A percentile compares a stretch with the other conserved stretches of the same genome.
phyloP scores from a whole-genome alignment of 1,284 basidiomycete species.

The Moesziomyces aphidis region DNA sequence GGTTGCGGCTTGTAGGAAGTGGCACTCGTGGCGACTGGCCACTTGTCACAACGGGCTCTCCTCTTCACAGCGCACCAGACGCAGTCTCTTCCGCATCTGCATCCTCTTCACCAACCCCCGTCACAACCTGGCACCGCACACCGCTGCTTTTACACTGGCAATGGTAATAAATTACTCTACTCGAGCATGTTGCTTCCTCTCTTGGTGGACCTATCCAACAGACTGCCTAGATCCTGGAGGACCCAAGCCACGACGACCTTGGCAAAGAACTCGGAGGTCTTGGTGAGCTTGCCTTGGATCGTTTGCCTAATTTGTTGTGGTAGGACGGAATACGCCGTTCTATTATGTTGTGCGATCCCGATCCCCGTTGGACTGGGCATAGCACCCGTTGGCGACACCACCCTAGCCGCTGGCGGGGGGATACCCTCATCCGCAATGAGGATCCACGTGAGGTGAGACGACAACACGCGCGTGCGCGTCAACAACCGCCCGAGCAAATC shows the following conservation, averaged over 20 bases:
- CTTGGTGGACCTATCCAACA: constrained; percentile 75
- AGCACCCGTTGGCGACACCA: neutral
- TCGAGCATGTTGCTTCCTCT: neutral
- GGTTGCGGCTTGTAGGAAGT: too few species aligned
- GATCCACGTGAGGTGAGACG: constrained; percentile 7
- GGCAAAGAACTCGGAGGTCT: constrained; percentile 89
- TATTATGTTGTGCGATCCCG: constrained; percentile 6
- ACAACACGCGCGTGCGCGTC: neutral
- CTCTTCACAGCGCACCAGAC: too few species aligned
- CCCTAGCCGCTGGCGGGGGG: neutral
- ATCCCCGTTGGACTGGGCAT: constrained; percentile 13
- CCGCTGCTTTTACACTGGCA: too few species aligned
- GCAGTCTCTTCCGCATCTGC: too few species aligned
- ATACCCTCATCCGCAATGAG: constrained; percentile 11
- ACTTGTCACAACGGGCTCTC: too few species aligned
- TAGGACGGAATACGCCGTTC: constrained; percentile 22
- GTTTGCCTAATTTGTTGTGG: constrained; percentile 73
- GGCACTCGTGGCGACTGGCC: too few species aligned
- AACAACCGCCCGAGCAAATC: constrained; percentile 11
- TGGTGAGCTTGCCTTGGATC: constrained; percentile 80
- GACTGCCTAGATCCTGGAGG: constrained; percentile 75
- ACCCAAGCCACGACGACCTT: constrained; percentile 91
- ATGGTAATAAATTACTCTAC: too few species aligned
- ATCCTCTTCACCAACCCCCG: too few species aligned
- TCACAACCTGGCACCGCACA: too few species aligned